Base-by-base conservation (phyloP, 2,329 filamentous ascomycete species). In the Arthroderma sp. region DNA sequence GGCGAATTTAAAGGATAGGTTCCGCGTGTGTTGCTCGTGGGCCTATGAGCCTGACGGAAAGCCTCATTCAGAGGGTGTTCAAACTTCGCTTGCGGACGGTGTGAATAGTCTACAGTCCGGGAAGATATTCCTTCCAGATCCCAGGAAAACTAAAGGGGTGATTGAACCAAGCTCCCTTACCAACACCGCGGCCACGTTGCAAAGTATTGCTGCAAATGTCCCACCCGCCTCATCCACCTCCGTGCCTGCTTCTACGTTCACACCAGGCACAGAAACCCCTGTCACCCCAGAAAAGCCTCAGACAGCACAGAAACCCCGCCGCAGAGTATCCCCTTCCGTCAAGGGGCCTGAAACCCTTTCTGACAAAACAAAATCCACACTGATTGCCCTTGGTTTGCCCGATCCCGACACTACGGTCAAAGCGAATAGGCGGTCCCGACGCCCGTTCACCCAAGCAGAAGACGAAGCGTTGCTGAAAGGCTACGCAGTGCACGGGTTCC, bases 1-100 rank as follows among this genome's bases (percentile, higher is more conserved):
- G 8, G 76, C 82, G 23, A 82, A 85, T 62, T 66, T 85, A 52
- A 85, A 85, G 68, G 82, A 85, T 61, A 73, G 75, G 55, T 81
- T 81, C 60, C 74, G 79, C 47, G 77, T 79, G 9, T 81, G 78
- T 62, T 78, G 77, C 59, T 79, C 79, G 44, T 70, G 76, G 67
- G 71, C 71, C 23, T 73, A 78, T 64, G 66, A 69, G 57, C 64
- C 70, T 47, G 68, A 72, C 47, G 67, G 70, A 1, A 68, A 72
- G 54, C 66, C 71, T 62, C 67, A 68, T 19, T 67, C 66, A 0
- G 71, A 68, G 59, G 65, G 68, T 58, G 60, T 73, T n/a, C 69
- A 67, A 57, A 68, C 54, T 2, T 56, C 39, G 17, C 47, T 62
- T 6, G 47, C 58, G 11, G 55, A 59, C 15, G 55, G 54, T 23